A percentile compares a stretch with the other conserved stretches of the same genome.
Evolutionary conservation across 495 filamentous ascomycete species (phyloP).

Genomic region (Pyrenopolyporus hunteri): DNA sequence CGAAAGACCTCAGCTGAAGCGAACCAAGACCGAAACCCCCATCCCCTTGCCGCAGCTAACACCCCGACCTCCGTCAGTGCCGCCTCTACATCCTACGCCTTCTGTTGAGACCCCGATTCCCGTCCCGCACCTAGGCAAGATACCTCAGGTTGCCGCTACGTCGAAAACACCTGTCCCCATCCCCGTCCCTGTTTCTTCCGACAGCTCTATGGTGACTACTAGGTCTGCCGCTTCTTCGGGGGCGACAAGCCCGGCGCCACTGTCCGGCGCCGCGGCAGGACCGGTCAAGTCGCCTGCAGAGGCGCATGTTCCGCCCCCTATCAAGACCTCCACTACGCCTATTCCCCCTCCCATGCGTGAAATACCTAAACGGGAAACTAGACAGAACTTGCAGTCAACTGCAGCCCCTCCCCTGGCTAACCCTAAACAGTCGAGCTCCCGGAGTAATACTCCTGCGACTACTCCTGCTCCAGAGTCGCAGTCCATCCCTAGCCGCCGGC

Average conservation of each 20-base stretch:
- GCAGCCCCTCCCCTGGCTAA: constrained; percentile 41
- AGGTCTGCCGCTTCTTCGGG: constrained; percentile 41
- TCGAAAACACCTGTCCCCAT: constrained; percentile 52
- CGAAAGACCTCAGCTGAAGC: constrained; percentile 54
- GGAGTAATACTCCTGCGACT: constrained; percentile 26
- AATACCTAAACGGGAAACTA: constrained; percentile 42
- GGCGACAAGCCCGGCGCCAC: constrained; percentile 34
- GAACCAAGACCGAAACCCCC: constrained; percentile 63
- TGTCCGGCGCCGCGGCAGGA: constrained; percentile 35
- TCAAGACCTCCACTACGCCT: constrained; percentile 59
- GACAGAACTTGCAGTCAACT: constrained; percentile 41
- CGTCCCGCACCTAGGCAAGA: constrained; percentile 56
- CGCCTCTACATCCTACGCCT: constrained; percentile 27
- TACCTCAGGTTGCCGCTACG: constrained; percentile 53
- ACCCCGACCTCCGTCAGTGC: constrained; percentile 39
- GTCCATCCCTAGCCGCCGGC: constrained; percentile 41
- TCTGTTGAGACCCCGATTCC: constrained; percentile 55
- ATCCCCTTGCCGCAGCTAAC: constrained; percentile 54
- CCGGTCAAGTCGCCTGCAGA: constrained; percentile 42
- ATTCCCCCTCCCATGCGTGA: constrained; percentile 59
- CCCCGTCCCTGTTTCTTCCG: constrained; percentile 39
- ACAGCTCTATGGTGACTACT: constrained; percentile 38
- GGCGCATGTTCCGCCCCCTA: constrained; percentile 36
- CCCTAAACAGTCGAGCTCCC: constrained; percentile 40
- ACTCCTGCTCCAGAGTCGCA: constrained; percentile 30